Evolutionary conservation across 257 asterid genomes (phyloP).

Genomic region (Datura wrightii): DNA sequence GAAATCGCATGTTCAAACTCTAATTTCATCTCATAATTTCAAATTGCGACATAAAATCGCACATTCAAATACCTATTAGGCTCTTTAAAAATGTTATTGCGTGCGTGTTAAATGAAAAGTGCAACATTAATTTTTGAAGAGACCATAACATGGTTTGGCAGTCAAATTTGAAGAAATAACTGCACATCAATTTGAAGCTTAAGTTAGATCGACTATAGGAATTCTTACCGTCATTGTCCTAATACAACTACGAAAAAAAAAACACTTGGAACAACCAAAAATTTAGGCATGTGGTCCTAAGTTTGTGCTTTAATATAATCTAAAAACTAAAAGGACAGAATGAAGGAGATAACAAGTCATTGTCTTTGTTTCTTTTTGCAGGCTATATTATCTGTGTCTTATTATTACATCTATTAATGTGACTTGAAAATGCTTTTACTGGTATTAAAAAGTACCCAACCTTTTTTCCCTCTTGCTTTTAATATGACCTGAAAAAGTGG

Average conservation of each 20-base stretch:
- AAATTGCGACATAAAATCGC: no score
- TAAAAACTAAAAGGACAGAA: constrained; percentile 35
- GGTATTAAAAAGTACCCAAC: constrained; percentile 23
- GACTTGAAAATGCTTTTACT: background rate
- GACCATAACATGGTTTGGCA: no score
- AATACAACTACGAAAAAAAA: background rate
- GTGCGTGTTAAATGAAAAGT: no score
- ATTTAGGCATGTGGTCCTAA: constrained; percentile 45
- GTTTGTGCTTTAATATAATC: constrained; percentile 29
- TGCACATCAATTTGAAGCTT: background rate
- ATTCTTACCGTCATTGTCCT: background rate
- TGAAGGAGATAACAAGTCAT: constrained; percentile 11
- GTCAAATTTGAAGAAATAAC: background rate
- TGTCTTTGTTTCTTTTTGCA: background rate
- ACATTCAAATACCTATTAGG: no score
- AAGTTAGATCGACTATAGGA: background rate
- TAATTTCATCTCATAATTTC: no score
- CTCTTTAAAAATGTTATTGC: no score
- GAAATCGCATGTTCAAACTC: no score
- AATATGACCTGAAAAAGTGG: constrained; percentile 22
- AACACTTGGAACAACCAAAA: constrained; percentile 2
- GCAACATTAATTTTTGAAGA: no score
- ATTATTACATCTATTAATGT: background rate
- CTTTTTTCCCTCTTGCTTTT: background rate
- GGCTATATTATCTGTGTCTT: background rate